These are phyloP conservation scores for Colletotrichum liriopes DNA, from an alignment of 2,329 filamentous ascomycete species.

Conservation along the genomic window DNA sequence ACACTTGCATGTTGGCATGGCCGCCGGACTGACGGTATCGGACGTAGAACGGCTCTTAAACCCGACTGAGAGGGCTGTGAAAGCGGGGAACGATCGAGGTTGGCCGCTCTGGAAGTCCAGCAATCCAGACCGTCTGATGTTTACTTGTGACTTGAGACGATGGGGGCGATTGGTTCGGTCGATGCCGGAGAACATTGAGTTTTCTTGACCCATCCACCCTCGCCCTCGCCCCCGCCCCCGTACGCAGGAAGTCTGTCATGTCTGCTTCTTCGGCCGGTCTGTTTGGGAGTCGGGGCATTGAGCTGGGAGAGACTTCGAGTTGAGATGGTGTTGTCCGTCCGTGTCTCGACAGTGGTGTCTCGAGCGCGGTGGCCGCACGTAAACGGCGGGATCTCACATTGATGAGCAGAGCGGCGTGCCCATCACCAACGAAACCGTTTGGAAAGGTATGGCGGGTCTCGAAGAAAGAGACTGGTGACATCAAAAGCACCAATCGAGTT, in stretches of 20 bases:
- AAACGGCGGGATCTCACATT: no score
- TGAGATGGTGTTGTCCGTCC: not conserved
- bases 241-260: not conserved
- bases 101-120: constrained; percentile 29
- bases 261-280: not conserved
- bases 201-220: constrained; percentile 8
- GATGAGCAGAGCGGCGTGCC: not conserved
- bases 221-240: constrained; percentile 1
- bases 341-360: no score
- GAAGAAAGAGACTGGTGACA: constrained; percentile 19
- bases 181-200: constrained; percentile 15
- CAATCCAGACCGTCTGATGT: constrained; percentile 31
- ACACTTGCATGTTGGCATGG: constrained; percentile 13
- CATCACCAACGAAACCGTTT: not conserved
- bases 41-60: constrained; percentile 18
- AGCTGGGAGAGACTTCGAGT: no score
- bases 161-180: constrained; percentile 26
- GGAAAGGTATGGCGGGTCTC: not conserved
- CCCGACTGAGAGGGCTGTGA: constrained; percentile 29
- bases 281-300: not conserved
- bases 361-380: not conserved
- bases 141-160: constrained; percentile 15
- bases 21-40: constrained; percentile 14
- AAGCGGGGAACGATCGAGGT: constrained; percentile 13
- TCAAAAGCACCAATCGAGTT: constrained; percentile 5